These are phyloP conservation scores for Hippophae gyantsensis DNA, from an alignment of 306 rosid genomes.

Conservation along the genomic window DNA sequence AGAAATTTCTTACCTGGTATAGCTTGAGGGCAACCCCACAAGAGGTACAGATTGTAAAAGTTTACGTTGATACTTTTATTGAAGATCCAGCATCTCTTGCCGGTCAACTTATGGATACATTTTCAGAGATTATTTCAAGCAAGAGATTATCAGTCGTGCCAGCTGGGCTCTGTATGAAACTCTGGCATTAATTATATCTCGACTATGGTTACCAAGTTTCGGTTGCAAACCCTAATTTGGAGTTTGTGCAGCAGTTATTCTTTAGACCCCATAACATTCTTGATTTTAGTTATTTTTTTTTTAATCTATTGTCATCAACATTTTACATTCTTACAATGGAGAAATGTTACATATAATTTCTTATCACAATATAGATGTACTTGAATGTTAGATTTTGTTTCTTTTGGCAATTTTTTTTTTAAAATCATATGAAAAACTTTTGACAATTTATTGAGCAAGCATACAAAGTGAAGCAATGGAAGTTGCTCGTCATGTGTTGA, in stretches of 20 bases:
- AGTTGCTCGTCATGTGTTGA: too few species aligned
- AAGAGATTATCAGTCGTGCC: slow-evolving; percentile 57
- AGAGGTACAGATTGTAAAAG: slow-evolving; percentile 72
- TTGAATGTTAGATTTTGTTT: background rate
- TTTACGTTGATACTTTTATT: slow-evolving; percentile 58
- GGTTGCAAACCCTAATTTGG: slow-evolving; percentile 15
- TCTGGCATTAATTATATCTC: slow-evolving; percentile 61
- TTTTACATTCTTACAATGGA: slow-evolving; percentile 38
- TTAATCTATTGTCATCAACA: slow-evolving; percentile 26
- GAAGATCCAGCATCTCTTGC: slow-evolving; percentile 89
- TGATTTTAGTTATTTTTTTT: slow-evolving; percentile 29
- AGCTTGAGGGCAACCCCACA: slow-evolving; percentile 77
- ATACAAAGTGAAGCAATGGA: too few species aligned
- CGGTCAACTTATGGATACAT: slow-evolving; percentile 88
- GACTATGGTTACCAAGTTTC: slow-evolving; percentile 11
- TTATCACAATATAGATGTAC: background rate
- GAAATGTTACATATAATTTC: slow-evolving; percentile 26
- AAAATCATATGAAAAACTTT: too few species aligned
- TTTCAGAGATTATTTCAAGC: slow-evolving; percentile 73
- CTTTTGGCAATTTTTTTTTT: too few species aligned
- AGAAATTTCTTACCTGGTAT: slow-evolving; percentile 91
- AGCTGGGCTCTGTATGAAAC: slow-evolving; percentile 83
- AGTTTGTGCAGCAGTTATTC: slow-evolving; percentile 39
- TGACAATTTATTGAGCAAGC: too few species aligned
- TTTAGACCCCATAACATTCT: slow-evolving; percentile 37